Evolutionary conservation across 805 yeast species (phyloP).

Genomic region (Kuraishia borneana): DNA sequence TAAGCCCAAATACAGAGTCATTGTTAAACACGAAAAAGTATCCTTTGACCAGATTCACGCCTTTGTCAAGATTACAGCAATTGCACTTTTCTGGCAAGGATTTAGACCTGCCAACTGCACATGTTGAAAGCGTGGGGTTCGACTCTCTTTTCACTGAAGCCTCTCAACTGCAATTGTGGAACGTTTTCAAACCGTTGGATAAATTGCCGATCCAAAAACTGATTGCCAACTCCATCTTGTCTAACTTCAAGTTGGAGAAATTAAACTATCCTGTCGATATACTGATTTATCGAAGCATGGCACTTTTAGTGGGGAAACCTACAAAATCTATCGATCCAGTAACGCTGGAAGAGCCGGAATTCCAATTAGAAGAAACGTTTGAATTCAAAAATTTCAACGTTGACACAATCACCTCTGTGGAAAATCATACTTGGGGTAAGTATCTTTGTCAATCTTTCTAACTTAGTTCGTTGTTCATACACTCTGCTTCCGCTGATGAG

Average conservation of each 20-base stretch:
- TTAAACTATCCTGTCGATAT: neutral
- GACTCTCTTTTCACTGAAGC: neutral
- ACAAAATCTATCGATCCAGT: neutral
- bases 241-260: neutral
- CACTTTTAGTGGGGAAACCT: neutral
- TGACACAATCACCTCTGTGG: constrained; percentile 8
- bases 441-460: constrained; percentile 14
- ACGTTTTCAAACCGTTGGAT: neutral
- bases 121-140: neutral
- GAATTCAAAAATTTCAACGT: constrained; percentile 3
- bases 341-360: neutral
- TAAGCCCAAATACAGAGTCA: neutral
- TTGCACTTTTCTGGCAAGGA: too few species aligned
- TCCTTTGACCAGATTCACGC: neutral
- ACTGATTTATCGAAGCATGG: neutral
- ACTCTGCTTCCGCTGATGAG: constrained; percentile 25
- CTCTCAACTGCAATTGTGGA: neutral
- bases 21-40: neutral
- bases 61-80: neutral
- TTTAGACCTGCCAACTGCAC: neutral
- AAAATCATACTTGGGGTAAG: constrained; percentile 23
- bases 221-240: neutral
- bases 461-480: constrained; percentile 25
- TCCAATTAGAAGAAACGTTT: neutral
- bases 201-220: neutral